A percentile compares a stretch with the other conserved stretches of the same genome.
Evolutionary conservation across 2,329 filamentous ascomycete genomes (phyloP).

Genomic region (Epichloe glyceriae): DNA sequence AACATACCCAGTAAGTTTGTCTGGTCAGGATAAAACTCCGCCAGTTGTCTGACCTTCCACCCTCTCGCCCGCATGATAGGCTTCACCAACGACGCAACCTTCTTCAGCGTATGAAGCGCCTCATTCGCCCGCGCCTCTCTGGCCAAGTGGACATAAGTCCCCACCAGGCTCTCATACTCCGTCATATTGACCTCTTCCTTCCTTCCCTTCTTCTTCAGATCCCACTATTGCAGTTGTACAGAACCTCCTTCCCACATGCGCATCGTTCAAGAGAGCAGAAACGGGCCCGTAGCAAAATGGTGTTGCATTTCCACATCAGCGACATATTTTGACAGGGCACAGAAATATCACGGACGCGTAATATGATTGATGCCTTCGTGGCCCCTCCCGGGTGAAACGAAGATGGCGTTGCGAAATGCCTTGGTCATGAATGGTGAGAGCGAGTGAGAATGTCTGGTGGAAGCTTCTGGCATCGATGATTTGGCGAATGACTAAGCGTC

Average conservation of each 20-base stretch:
- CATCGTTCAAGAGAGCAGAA: no score
- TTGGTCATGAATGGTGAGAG: not conserved
- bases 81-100: slow-evolving; percentile 79
- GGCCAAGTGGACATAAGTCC: slow-evolving; percentile 35
- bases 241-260: no score
- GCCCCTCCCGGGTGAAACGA: not conserved
- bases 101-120: slow-evolving; percentile 52
- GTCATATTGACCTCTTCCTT: slow-evolving; percentile 6
- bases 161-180: slow-evolving; percentile 28
- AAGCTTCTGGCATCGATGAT: slow-evolving; percentile 47
- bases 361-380: slow-evolving; percentile 1
- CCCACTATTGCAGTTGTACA: no score
- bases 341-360: not conserved
- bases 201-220: no score
- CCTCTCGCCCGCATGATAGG: slow-evolving; percentile 81
- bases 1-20: slow-evolving; percentile 54
- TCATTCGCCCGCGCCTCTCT: slow-evolving; percentile 34
- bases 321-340: not conserved
- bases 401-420: not conserved
- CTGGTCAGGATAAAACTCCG: slow-evolving; percentile 74
- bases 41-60: slow-evolving; percentile 68
- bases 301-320: not conserved
- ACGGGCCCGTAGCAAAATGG: no score
- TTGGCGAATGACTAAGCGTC: slow-evolving; percentile 44
- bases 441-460: slow-evolving; percentile 18